Conservation (phyloP, 225 moss, liverwort and hornwort genomes). For the Physcomitrellopsis africana region DNA sequence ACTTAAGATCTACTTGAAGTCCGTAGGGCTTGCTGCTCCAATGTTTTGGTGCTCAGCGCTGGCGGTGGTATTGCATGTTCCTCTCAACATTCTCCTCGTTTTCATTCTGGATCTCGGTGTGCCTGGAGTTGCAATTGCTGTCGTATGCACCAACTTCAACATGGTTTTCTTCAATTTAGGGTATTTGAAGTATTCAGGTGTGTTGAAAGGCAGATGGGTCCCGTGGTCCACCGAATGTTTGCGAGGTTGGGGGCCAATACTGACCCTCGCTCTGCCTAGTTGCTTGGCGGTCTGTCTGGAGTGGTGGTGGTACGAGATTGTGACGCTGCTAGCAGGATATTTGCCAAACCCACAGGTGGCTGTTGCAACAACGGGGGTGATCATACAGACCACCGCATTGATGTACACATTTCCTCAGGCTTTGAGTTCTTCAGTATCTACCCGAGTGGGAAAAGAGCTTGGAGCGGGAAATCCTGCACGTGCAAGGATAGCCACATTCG, state of each 20-base stretch:
- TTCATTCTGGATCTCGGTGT: constrained; percentile 81
- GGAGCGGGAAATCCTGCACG: constrained; percentile 73
- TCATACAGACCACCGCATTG: constrained; percentile 92
- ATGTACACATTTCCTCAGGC: constrained; percentile 93
- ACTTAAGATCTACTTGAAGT: constrained; percentile 81
- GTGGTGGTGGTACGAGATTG: constrained; percentile 99
- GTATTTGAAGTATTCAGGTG: constrained; percentile 87
- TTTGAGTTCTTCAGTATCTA: constrained; percentile 87
- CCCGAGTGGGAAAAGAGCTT: constrained; percentile 83
- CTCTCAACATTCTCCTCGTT: constrained; percentile 82
- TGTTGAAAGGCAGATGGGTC: constrained; percentile 78
- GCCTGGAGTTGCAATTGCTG: constrained; percentile 83
- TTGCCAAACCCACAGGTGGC: constrained; percentile 80
- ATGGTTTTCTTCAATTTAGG: constrained; percentile 84
- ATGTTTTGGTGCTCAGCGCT: constrained; percentile 93
- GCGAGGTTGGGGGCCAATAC: constrained; percentile 77
- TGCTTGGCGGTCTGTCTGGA: constrained; percentile 89
- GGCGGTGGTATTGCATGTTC: constrained; percentile 83
- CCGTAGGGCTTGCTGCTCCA: constrained; percentile 80
- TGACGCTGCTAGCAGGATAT: constrained; percentile 88
- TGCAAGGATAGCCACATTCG: constrained; percentile 74
- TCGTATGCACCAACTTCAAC: constrained; percentile 92
- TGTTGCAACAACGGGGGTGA: constrained; percentile 84
- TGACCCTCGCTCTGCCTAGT: constrained; percentile 78
- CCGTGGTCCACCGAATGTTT: constrained; percentile 74